Percentiles rank a stretch among this genome's conserved stretches.
Evolutionary conservation across 2,329 filamentous ascomycete genomes (phyloP).

Genomic region (Pseudogymnoascus sp.): DNA sequence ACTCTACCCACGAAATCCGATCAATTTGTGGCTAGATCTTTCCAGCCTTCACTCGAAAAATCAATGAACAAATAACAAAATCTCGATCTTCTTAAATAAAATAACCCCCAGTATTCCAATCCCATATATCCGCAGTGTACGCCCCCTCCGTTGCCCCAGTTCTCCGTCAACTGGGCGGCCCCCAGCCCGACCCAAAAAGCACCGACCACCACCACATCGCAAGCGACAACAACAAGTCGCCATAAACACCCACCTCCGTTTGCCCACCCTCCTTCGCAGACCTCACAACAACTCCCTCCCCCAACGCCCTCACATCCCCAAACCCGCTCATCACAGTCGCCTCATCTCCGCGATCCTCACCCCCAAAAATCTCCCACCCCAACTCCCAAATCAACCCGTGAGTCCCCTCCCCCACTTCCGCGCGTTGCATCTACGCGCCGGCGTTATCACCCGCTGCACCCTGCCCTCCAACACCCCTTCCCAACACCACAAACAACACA

Average conservation of each 20-base stretch:
- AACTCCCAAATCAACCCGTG: background rate
- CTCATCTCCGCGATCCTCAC: background rate
- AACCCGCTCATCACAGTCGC: background rate
- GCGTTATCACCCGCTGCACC: background rate
- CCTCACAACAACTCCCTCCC: background rate
- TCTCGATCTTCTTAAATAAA: background rate
- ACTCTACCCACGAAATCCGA: background rate
- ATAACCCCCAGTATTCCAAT: background rate
- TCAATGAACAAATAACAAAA: background rate
- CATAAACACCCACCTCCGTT: background rate
- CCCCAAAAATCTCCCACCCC: background rate
- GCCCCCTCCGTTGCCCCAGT: background rate
- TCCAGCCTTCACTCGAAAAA: background rate
- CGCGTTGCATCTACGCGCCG: background rate
- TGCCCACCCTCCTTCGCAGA: background rate
- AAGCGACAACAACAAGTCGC: constrained; percentile 6
- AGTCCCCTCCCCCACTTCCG: background rate
- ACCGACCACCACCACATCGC: constrained; percentile 1
- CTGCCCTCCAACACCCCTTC: background rate
- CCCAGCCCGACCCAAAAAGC: background rate
- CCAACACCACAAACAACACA: background rate
- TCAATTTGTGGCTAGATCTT: background rate
- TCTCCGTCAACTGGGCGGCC: background rate
- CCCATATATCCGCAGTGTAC: background rate
- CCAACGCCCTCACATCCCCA: background rate